Evolutionary conservation across 1,284 basidiomycete species (phyloP).

Genomic region (Cryptococcus wingfieldii): DNA sequence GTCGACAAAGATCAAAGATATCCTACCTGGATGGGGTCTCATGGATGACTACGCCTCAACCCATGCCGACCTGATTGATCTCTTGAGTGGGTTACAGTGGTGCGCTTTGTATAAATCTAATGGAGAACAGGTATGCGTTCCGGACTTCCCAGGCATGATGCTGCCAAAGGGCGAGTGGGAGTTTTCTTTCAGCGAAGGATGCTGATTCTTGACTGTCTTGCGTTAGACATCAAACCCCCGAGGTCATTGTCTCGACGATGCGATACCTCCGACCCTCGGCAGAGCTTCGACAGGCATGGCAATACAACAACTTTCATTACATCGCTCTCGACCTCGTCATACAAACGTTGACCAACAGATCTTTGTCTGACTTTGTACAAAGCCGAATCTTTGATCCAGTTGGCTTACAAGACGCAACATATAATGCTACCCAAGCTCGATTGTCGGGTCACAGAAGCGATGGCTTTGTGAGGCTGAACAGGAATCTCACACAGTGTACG

Average conservation of each 20-base stretch:
- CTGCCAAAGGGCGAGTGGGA: constrained; percentile 16
- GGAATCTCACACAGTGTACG: constrained; percentile 6
- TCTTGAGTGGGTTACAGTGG: constrained; percentile 32
- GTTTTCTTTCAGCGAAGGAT: background rate
- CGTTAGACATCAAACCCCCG: background rate
- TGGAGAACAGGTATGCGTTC: constrained; percentile 26
- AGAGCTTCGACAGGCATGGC: constrained; percentile 29
- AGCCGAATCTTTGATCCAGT: constrained; percentile 32
- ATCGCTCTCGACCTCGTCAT: constrained; percentile 24
- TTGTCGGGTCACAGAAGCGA: constrained; percentile 15
- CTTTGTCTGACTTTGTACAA: constrained; percentile 25
- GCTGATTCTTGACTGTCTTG: background rate
- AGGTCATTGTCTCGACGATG: constrained; percentile 17
- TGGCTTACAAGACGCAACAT: constrained; percentile 25
- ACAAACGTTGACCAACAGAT: constrained; percentile 18
- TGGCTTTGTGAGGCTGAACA: constrained; percentile 11
- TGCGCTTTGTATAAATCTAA: background rate
- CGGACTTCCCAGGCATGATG: constrained; percentile 34
- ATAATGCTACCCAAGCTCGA: constrained; percentile 15
- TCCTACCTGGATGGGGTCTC: constrained; percentile 50
- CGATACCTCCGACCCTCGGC: constrained; percentile 27
- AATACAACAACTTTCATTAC: constrained; percentile 40
- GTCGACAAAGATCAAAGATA: constrained; percentile 49
- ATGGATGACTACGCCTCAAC: constrained; percentile 46
- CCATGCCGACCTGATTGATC: constrained; percentile 49